A percentile compares a stretch with the other conserved stretches of the same genome.
phyloP scores from a whole-genome alignment of 257 asterid genomes.

The Solanum pinnatisectum region DNA sequence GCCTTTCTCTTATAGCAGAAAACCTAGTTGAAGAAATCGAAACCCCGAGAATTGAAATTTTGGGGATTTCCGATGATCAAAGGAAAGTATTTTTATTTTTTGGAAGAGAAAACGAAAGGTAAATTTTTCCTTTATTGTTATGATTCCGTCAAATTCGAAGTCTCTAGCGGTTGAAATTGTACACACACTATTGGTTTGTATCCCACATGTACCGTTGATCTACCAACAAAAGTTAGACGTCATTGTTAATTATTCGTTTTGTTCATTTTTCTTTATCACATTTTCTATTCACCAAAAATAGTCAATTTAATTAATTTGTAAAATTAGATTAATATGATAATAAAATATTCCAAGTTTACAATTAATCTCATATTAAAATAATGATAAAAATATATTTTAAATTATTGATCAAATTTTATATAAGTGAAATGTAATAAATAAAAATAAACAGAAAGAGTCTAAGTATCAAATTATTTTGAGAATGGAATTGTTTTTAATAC shows the following conservation, averaged over 20 bases:
- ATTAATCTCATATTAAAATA: no score
- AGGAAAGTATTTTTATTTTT: background rate
- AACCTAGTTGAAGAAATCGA: background rate
- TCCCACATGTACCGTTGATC: background rate
- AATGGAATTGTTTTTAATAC: background rate
- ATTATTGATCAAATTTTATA: no score
- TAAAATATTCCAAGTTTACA: background rate
- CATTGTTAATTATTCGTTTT: background rate
- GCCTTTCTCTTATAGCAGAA: background rate
- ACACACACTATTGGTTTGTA: background rate
- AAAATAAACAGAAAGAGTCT: background rate
- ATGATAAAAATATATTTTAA: background rate
- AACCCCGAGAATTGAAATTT: background rate
- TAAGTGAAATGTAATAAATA: accelerated
- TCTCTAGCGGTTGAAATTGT: background rate
- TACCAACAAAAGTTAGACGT: background rate
- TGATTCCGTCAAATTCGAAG: background rate
- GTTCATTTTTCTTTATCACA: background rate
- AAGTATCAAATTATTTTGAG: background rate
- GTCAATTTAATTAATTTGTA: no score
- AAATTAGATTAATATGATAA: no score
- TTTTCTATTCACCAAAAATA: no score
- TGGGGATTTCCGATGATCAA: background rate
- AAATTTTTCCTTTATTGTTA: background rate
- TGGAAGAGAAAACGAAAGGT: background rate